Percentiles rank a stretch among this genome's conserved stretches.
Conservation (phyloP, 768 basidiomycete genomes). For the Boletus coccyginus region DNA sequence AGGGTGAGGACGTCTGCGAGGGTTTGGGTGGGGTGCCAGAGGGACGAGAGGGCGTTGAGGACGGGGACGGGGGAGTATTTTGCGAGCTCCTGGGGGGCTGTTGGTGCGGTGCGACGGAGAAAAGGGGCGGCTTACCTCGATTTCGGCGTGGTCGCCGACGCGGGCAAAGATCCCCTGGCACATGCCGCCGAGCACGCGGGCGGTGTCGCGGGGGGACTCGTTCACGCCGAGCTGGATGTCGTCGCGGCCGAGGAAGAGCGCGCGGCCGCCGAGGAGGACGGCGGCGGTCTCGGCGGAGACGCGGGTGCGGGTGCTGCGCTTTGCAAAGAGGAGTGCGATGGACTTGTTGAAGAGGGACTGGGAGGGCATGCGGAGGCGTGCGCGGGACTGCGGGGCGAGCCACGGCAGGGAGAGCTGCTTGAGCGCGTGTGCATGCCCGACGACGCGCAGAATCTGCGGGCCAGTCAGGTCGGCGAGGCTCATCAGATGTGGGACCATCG, state of each 20-base stretch:
- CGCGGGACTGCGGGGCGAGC: constrained; percentile 50
- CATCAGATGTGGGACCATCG: constrained; percentile 63
- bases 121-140: constrained; percentile 64
- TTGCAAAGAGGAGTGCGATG: constrained; percentile 87
- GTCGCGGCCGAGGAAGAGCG: constrained; percentile 83
- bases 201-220: constrained; percentile 80
- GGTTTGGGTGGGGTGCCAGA: constrained; percentile 96
- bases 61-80: constrained; percentile 91
- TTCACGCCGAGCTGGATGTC: constrained; percentile 98
- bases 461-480: constrained; percentile 85
- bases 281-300: constrained; percentile 84
- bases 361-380: constrained; percentile 55
- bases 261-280: constrained; percentile 76
- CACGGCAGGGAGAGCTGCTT: constrained; percentile 65
- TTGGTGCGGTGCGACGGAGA: not conserved
- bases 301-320: constrained; percentile 91
- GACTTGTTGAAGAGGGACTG: constrained; percentile 81
- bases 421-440: constrained; percentile 62
- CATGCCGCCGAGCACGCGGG: constrained; percentile 90
- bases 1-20: constrained; percentile 92
- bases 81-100: constrained; percentile 71
- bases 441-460: constrained; percentile 64
- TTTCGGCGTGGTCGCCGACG: constrained; percentile 88
- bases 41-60: constrained; percentile 90
- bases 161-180: constrained; percentile 96